Base-by-base conservation (phyloP, 345 rosid genomes). In the Pistacia atlantica region DNA sequence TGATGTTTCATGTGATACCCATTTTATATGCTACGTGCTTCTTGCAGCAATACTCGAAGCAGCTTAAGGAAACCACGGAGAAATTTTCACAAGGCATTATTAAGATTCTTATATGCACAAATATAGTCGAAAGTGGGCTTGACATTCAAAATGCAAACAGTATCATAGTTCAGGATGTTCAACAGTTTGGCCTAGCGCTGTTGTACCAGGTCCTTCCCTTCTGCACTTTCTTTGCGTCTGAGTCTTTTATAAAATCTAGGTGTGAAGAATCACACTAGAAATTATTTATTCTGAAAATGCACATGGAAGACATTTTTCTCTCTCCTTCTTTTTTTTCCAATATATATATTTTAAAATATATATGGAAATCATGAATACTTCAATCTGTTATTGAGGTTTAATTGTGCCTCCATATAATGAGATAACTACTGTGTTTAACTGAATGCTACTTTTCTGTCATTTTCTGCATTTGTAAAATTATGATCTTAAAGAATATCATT, bases 121-220 rank as follows among this genome's bases (percentile, higher is more conserved):
- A 93, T 80, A 93, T 95, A 72, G 98, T 95, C 59, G 99, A 95
- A 87, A 95, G 98, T 71, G 97, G 97, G 83, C 97, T 95, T 74
- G 97, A 93, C 83, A 95, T 95, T 87, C 98, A 92, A 74, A 95
- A 95, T 69, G 97, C 98, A 79, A 95, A 95, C 81, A 95, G 97
- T 79, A 93, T 95, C 72, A 84, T 95, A 73, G 86, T 95, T 84
- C 98, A 95, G 84, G 99, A 95, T 87, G 96, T 95, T 85, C 99
- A 93, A 65, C 94, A 80, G 70, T 95, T 95, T 87, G 99, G 98
- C 62, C 89, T 95, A 31, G 97, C 99, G 51, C 98, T 93, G 80
- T 80, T 95, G 78, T 93, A 95, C 85, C 99, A 95, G 97, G 98
- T 94, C 74, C 78, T 60, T 35, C 69, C 14, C 63, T 72, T 42